Evolutionary conservation across 441 rosid species (phyloP).

Genomic region (Brassica balearica): DNA sequence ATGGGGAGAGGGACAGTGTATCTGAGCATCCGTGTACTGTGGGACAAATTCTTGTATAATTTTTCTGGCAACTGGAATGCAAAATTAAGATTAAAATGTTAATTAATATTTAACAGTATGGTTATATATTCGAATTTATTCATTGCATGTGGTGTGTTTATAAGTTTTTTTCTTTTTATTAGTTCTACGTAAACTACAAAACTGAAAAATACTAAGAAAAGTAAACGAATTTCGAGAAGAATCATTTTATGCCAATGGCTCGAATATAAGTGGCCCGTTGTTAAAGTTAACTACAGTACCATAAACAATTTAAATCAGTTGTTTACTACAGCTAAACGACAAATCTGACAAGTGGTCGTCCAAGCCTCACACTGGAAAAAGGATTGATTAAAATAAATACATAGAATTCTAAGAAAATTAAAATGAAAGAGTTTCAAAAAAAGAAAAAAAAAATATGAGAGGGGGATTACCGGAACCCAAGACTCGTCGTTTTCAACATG

Average conservation of each 20-base stretch:
- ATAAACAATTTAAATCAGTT: neutral
- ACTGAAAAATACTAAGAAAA: constrained; percentile 4
- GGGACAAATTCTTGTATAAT: constrained; percentile 57
- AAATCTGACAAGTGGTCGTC: constrained; percentile 34
- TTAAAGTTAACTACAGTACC: constrained; percentile 12
- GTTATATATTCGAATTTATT: neutral
- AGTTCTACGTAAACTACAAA: constrained; percentile 17
- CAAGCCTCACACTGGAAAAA: neutral
- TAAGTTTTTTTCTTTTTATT: neutral
- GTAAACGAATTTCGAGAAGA: constrained; percentile 38
- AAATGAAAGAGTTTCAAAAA: neutral
- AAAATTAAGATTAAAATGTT: neutral
- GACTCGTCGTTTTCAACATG: constrained; percentile 88
- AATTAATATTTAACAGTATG: neutral
- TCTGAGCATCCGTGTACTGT: constrained; percentile 58
- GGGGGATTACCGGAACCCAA: constrained; percentile 81
- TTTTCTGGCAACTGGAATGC: constrained; percentile 72
- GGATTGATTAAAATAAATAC: neutral
- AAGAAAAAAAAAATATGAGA: neutral
- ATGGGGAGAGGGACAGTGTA: constrained; percentile 79
- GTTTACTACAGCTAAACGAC: constrained; percentile 18
- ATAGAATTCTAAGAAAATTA: constrained; percentile 20
- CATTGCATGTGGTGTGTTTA: constrained; percentile 32
- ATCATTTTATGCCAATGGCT: constrained; percentile 33
- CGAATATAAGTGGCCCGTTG: constrained; percentile 40